Percentiles rank a stretch among this genome's conserved stretches.
phyloP scores from a whole-genome alignment of 768 basidiomycete genomes.

The Boletus barrowsii region DNA sequence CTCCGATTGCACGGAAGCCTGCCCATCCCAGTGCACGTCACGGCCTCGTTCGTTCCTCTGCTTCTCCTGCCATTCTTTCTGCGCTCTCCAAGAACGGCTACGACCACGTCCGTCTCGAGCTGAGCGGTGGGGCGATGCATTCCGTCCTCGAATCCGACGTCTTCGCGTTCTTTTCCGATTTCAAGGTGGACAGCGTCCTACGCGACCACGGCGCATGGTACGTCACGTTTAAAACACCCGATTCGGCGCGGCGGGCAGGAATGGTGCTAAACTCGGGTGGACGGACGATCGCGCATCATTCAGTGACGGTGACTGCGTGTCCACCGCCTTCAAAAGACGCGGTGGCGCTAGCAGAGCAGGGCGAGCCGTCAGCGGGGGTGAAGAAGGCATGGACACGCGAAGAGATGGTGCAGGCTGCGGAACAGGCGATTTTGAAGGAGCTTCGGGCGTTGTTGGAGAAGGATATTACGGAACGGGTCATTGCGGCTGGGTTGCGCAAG shows the following conservation, averaged over 20 bases:
- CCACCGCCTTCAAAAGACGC: slow-evolving; percentile 35
- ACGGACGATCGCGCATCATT: slow-evolving; percentile 56
- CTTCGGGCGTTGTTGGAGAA: slow-evolving; percentile 54
- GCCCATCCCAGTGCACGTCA: slow-evolving; percentile 30
- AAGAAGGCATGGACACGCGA: slow-evolving; percentile 51
- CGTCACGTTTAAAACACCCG: slow-evolving; percentile 67
- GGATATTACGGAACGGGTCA: slow-evolving; percentile 62
- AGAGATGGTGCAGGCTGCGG: slow-evolving; percentile 54
- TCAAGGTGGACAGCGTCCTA: slow-evolving; percentile 70
- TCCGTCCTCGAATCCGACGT: slow-evolving; percentile 67
- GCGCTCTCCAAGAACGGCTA: slow-evolving; percentile 59
- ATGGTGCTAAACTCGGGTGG: slow-evolving; percentile 54
- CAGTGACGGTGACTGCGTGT: slow-evolving; percentile 52
- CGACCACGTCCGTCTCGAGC: slow-evolving; percentile 64
- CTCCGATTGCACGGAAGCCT: slow-evolving; percentile 41
- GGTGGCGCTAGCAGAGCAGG: slow-evolving; percentile 30
- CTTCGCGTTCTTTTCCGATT: slow-evolving; percentile 62
- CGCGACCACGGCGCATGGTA: slow-evolving; percentile 74
- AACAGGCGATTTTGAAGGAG: slow-evolving; percentile 55
- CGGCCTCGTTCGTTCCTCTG: slow-evolving; percentile 18
- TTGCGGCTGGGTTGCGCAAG: slow-evolving; percentile 50
- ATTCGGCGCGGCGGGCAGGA: slow-evolving; percentile 63
- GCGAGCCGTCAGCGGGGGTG: slow-evolving; percentile 27
- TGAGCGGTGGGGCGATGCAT: slow-evolving; percentile 42
- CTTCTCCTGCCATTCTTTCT: slow-evolving; percentile 28